Evolutionary conservation across 2,329 filamentous ascomycete species (phyloP), one percentile per base, ranked within the genome.

Genomic region (Paecilomyces sp.): DNA sequence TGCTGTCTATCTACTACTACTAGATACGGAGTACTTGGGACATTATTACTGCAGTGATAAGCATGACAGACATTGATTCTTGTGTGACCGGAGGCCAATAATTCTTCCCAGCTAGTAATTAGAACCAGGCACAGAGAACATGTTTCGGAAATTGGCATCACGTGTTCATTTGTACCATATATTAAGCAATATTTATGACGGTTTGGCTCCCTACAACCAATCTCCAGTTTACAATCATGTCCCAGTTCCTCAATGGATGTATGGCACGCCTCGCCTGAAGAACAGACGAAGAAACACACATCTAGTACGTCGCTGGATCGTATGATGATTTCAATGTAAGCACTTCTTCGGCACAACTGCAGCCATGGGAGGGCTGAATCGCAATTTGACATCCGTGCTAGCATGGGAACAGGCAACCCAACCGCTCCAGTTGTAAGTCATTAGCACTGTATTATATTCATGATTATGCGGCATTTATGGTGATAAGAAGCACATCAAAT

Each of bases 361-460:
- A 92, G 90, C 88, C 90, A 96, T 87, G 78, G 67, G 73, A 71
- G 74, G 78, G 87, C 88, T 85, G 85, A 82, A 89, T 93, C 93
- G 92, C 87, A 97, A 96, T 96, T 96, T 96, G 92, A 97, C 92
- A 96, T 96, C 90, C 89, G 90, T 96, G 92, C 92, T 93, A 79
- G 18, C 41, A 47, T 22, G n/a, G 18, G 13, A 18, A 47, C n/a
- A 22, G n/a, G 4, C 3, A 15, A 22, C 18, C 2, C 41, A 22
- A 6, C 41, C 1, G n/a, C 31, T 11, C 31, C 31, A n/a, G 8
- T 47, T 18, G 41, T 47, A 4, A 47, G 41, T 47, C 41, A 47
- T 47, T 47, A 47, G 41, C 41, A 47, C 41, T 47, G n/a, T 47
- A 47, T 47, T 47, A 47, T 47, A 47, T 47, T 47, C 41, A 47